Conservation (phyloP, 306 rosid genomes). For the Dryas alaskensis region DNA sequence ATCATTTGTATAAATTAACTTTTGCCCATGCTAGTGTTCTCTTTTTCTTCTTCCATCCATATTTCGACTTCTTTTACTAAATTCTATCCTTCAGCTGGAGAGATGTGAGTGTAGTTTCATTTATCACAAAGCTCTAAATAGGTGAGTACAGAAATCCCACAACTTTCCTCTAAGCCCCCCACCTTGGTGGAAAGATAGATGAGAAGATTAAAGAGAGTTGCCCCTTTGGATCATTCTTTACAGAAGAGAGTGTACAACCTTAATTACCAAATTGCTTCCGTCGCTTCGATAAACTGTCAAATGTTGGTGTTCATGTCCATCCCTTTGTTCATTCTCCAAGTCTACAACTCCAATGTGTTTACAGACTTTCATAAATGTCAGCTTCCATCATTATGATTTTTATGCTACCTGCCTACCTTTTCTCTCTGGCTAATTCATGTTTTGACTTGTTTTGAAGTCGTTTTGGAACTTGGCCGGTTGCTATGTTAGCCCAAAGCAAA, state of each 20-base stretch:
- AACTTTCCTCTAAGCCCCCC: neutral
- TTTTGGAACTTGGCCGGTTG: constrained; percentile 97
- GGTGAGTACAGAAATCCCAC: neutral
- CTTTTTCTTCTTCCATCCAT: neutral
- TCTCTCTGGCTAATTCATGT: constrained; percentile 21
- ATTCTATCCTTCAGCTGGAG: neutral
- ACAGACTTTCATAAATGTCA: constrained; percentile 6
- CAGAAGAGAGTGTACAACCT: neutral
- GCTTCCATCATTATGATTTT: constrained; percentile 6
- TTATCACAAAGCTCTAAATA: neutral
- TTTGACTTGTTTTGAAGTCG: constrained; percentile 51
- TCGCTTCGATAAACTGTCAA: neutral
- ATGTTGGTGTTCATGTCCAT: neutral
- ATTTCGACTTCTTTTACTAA: neutral
- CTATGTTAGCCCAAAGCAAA: constrained; percentile 92
- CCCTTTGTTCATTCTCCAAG: neutral
- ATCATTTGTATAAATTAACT: neutral
- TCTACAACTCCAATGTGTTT: neutral
- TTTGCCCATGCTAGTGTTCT: no score
- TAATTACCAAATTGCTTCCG: neutral
- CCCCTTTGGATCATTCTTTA: neutral
- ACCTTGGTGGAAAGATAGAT: neutral
- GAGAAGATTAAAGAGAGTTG: neutral
- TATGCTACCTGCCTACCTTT: constrained; percentile 13
- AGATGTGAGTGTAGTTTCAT: neutral